Conservation (phyloP, 1,139 yeast species). For the Lodderomyces elongisporus region DNA sequence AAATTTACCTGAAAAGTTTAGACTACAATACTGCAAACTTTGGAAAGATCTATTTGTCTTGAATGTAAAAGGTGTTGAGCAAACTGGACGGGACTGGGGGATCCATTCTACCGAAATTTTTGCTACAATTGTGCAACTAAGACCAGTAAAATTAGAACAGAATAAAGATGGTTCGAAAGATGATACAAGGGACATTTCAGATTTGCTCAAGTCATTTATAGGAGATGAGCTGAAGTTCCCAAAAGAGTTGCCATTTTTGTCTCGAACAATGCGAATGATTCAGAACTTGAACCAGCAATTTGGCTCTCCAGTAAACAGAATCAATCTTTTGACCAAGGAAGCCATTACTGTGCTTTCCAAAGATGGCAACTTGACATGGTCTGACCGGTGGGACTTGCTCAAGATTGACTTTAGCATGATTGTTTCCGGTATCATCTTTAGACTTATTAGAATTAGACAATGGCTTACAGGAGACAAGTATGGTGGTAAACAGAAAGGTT, state of each 20-base stretch:
- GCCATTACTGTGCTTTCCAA: slow-evolving; percentile 31
- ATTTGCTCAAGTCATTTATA: slow-evolving; percentile 39
- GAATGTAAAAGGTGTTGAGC: slow-evolving; percentile 43
- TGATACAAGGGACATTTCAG: slow-evolving; percentile 16
- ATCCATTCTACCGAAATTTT: slow-evolving; percentile 62
- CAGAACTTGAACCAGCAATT: slow-evolving; percentile 62
- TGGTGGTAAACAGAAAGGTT: slow-evolving; percentile 34
- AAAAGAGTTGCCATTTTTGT: slow-evolving; percentile 56
- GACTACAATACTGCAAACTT: slow-evolving; percentile 51
- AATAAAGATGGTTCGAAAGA: neutral
- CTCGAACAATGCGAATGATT: slow-evolving; percentile 69
- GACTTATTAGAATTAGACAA: slow-evolving; percentile 37
- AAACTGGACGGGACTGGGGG: slow-evolving; percentile 62
- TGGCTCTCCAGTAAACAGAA: slow-evolving; percentile 71
- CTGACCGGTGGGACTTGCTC: slow-evolving; percentile 22
- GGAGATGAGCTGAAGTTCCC: slow-evolving; percentile 66
- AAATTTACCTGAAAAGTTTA: slow-evolving; percentile 45
- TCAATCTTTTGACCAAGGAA: slow-evolving; percentile 55
- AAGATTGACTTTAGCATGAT: slow-evolving; percentile 35
- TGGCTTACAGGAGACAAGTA: slow-evolving; percentile 26
- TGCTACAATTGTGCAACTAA: slow-evolving; percentile 54
- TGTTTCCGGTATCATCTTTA: slow-evolving; percentile 41
- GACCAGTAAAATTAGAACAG: slow-evolving; percentile 25
- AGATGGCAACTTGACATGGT: slow-evolving; percentile 16
- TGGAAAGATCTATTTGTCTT: slow-evolving; percentile 62